Evolutionary conservation across 2,329 filamentous ascomycete species (phyloP), one percentile per base, ranked within the genome.

Genomic region (Penicillium thymicola): DNA sequence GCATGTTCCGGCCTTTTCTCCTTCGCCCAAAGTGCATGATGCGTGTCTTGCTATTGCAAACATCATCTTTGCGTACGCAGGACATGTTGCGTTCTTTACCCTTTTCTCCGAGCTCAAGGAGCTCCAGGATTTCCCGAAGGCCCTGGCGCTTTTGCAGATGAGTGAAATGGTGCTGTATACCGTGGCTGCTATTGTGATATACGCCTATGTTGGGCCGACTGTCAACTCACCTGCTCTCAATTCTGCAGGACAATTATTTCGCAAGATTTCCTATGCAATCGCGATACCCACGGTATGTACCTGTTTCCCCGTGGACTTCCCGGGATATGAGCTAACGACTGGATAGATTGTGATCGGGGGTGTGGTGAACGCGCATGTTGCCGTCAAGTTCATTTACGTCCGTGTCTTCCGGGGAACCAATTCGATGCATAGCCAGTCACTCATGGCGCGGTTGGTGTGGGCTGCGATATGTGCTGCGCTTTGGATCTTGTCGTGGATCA

Each of bases 41-140:
- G 82, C 75, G 28, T 85, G 86, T 65, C 78, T 84, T 43, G 79
- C 82, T 30, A 77, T 87, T 54, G 79, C 77, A 64, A 88, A 89
- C 73, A 88, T 90, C 52, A 77, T 88, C 50, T 84, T 90, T 59
- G 85, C 87, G 53, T 90, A 86, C 74, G 76, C 74, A 44, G 84
- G 83, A n/a, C 83, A 87, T 67, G 81, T 85, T n/a, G 83, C 83
- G 61, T 88, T 88, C 73, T 87, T 87, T 70, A 79, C 76, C 59
- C 82, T 89, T 67, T 82, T 86, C 62, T 78, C 79, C 36, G 86
- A 89, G 70, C 78, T 89, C 68, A 78, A 80, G 65, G 75, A 82
- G 41, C 82, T 85, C 8, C 69, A 75, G 32, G 79, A 84, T 59
- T 86, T 82, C 66, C 76, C 79, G n/a, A 85, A 85, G 69, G 81